These are phyloP conservation scores for Colletotrichum godetiae DNA, from an alignment of 2,329 filamentous ascomycete species.

Conservation along the genomic window DNA sequence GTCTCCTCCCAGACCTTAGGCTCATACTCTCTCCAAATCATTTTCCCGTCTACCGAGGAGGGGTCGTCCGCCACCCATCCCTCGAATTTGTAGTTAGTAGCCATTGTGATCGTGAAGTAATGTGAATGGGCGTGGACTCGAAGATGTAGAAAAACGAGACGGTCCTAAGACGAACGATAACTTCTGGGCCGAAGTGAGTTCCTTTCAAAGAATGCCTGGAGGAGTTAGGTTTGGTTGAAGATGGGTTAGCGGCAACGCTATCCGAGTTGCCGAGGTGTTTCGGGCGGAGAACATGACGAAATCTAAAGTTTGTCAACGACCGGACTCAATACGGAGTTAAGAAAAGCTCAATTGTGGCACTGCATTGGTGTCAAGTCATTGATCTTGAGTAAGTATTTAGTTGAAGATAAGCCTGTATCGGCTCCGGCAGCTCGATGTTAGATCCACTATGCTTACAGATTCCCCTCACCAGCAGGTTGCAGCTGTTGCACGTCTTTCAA, in stretches of 20 bases:
- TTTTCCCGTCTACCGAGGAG: slow-evolving; percentile 58
- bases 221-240: background rate
- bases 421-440: background rate
- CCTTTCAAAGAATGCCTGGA: background rate
- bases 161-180: too few relatives aligned
- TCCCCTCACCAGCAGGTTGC: background rate
- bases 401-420: background rate
- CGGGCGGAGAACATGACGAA: background rate
- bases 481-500: background rate
- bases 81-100: slow-evolving; percentile 57
- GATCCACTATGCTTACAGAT: background rate
- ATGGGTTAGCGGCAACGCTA: background rate
- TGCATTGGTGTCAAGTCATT: background rate
- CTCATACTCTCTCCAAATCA: slow-evolving; percentile 67
- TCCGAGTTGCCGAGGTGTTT: background rate
- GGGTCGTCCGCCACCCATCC: slow-evolving; percentile 59
- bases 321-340: background rate
- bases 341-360: background rate
- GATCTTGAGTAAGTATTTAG: background rate
- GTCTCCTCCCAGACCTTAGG: slow-evolving; percentile 74
- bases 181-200: too few relatives aligned
- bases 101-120: slow-evolving; percentile 39
- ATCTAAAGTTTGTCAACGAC: background rate
- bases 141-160: too few relatives aligned
- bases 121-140: too few relatives aligned